Conservation (phyloP, 306 rosid species). For the Casuarina equisetifolia region DNA sequence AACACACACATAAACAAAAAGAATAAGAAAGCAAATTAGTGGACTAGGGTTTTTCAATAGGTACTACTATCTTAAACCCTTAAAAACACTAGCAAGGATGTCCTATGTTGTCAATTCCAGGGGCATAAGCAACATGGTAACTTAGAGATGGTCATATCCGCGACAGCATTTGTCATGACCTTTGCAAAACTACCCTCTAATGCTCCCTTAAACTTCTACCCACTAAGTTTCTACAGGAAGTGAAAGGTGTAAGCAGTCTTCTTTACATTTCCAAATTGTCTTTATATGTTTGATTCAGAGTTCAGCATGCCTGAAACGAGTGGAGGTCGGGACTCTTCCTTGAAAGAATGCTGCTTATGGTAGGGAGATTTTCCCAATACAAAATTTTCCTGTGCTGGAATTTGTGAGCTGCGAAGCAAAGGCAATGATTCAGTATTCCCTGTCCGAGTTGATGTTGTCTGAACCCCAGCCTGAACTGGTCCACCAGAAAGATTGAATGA, state of each 20-base stretch:
- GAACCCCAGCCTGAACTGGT: conserved; percentile 46
- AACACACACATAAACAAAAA: neutral
- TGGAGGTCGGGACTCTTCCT: conserved; percentile 46
- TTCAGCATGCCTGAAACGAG: conserved; percentile 45
- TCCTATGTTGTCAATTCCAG: neutral
- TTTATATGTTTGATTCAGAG: conserved; percentile 52
- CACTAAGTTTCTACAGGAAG: neutral
- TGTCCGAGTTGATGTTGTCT: conserved; percentile 33
- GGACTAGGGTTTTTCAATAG: neutral
- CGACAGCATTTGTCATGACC: neutral
- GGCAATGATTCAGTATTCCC: conserved; percentile 53
- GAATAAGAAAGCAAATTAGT: neutral
- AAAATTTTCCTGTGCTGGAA: conserved; percentile 38
- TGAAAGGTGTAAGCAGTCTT: conserved; percentile 23
- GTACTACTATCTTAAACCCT: neutral
- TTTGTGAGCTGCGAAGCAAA: conserved; percentile 37
- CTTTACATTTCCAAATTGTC: conserved; percentile 78
- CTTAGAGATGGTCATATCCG: neutral
- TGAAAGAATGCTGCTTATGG: conserved; percentile 42
- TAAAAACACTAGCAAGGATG: neutral
- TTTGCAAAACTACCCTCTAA: neutral
- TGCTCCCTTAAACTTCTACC: neutral
- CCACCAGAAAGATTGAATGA: conserved; percentile 33
- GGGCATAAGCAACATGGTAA: neutral
- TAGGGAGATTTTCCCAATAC: conserved; percentile 38